Conservation (phyloP, 2,329 filamentous ascomycete species). For the Ascosphaera apis region DNA sequence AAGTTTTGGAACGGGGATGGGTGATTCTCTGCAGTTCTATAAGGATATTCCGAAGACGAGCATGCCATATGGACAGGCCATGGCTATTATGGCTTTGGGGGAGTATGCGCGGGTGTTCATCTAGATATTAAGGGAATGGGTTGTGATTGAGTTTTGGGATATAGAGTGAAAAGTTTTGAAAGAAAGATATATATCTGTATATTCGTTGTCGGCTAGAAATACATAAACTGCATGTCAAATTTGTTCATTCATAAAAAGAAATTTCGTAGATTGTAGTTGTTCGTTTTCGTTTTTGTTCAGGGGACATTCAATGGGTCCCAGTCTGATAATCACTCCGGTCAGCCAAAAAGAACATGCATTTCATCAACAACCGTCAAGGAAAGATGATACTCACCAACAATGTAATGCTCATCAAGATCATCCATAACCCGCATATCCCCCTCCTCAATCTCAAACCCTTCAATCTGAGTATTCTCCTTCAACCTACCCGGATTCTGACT, state of each 20-base stretch:
- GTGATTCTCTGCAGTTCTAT: constrained; percentile 49
- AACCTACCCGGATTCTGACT: constrained; percentile 40
- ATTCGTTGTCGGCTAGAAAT: too few species aligned
- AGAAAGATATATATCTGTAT: too few species aligned
- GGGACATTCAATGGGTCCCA: too few species aligned
- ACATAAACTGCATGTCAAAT: too few species aligned
- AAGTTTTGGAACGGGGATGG: constrained; percentile 63
- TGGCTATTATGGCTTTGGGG: constrained; percentile 62
- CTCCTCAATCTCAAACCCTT: constrained; percentile 12
- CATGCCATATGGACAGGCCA: constrained; percentile 69
- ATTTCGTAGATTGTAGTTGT: too few species aligned
- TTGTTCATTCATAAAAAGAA: too few species aligned
- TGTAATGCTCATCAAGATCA: constrained; percentile 2
- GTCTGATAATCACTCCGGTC: too few species aligned
- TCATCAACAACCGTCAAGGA: background rate
- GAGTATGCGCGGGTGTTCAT: constrained; percentile 44
- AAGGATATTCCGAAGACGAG: constrained; percentile 52
- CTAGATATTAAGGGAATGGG: constrained; percentile 14
- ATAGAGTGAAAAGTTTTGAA: too few species aligned
- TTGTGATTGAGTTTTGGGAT: too few species aligned
- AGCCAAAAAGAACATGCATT: too few species aligned
- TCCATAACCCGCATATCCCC: constrained; percentile 4
- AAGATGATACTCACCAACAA: constrained; percentile 1
- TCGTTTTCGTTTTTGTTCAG: too few species aligned
- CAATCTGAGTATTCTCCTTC: constrained; percentile 39